Base-by-base conservation (phyloP, 352 stramenopile species). In the Blastocystis sp. region DNA sequence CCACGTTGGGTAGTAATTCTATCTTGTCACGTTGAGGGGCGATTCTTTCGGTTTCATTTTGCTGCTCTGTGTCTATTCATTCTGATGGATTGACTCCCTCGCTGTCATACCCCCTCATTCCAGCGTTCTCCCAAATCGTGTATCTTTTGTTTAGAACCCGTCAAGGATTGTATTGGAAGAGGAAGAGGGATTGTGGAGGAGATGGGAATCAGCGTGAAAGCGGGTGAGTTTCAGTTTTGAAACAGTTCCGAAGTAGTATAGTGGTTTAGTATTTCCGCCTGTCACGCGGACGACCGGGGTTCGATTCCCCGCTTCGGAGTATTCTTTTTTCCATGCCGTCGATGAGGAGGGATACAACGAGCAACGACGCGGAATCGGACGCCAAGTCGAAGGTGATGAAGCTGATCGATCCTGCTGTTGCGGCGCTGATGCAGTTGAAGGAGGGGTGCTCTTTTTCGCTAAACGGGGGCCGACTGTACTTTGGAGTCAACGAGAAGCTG, bases 201-300 rank as follows among this genome's bases (percentile, higher is more conserved):
- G 45, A 55, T 6, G 0, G 16, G 45, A 55, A 16, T 55, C 45
- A 55, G n/a, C n/a, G n/a, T n/a, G n/a, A n/a, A n/a, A n/a, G n/a
- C n/a, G n/a, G n/a, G n/a, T n/a, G n/a, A n/a, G n/a, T n/a, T n/a
- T n/a, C n/a, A n/a, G 45, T 55, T 55, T 6, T 16, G 31, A 67
- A 70, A 70, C 31, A 67, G 61, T 19, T 85, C 74, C 74, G 74
- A 85, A 85, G 74, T 85, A 85, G 74, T 85, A 85, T 85, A 85
- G 74, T 85, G 74, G 74, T 85, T 85, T 51, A 85, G 74, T 85
- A 85, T 85, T 85, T 85, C 74, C 50, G 74, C 74, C 74, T 85
- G 74, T 85, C 74, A 85, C 74, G 74, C 74, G 74, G 74, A 85
- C 74, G 74, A 85, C 74, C 74, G 74, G 74, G 74, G 74, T 85